Base-by-base conservation (phyloP, 768 basidiomycete species). In the Suillus subluteus region DNA sequence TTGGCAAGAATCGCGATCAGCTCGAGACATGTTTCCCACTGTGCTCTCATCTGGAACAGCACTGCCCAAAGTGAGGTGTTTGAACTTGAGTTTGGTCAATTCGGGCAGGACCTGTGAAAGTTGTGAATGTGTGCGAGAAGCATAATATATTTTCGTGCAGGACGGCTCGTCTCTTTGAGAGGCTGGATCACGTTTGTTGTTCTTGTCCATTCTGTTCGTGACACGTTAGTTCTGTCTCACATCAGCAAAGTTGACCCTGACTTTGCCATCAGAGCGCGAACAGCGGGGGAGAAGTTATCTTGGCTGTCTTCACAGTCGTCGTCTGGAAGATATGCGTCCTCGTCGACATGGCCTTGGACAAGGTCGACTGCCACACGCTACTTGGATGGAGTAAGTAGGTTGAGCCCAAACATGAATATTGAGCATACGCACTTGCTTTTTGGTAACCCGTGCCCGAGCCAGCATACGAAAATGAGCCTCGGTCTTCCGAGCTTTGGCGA, bases 61-160 rank as follows among this genome's bases (percentile, higher is more conserved):
- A 46, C 62, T 46, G 44, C 41, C 44, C 35, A 67, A 61, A 23
- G 75, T 75, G 35, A 70, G 63, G 58, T 80, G 63, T 21, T 78
- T 74, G 74, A 96, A 75, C 68, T 82, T 82, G n/a, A 97, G 85
- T 71, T 88, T 91, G 48, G 81, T 84, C 12, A 98, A 82, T 73
- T 99, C 98, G 4, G 91, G 90, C 21, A 96, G 82, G 4, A 99
- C 84, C 75, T 99, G 97, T 2, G 95, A 84, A 4, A 99, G 86
- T 73, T 99, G 97, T 2, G 96, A 96, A 78, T 99, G 97, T 0
- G 97, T 99, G 40, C 97, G 84, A 0, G 98, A 99, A 0, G 96
- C 92, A 73, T 96, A 98, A 76, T 88, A 98, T 67, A 99, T 90
- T 82, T 95, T 92, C 44, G 87, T 91, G 73, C 91, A 92, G 5